These are phyloP conservation scores for Staphylotrichum longicolle DNA, from an alignment of 495 filamentous ascomycete genomes.

Conservation along the genomic window DNA sequence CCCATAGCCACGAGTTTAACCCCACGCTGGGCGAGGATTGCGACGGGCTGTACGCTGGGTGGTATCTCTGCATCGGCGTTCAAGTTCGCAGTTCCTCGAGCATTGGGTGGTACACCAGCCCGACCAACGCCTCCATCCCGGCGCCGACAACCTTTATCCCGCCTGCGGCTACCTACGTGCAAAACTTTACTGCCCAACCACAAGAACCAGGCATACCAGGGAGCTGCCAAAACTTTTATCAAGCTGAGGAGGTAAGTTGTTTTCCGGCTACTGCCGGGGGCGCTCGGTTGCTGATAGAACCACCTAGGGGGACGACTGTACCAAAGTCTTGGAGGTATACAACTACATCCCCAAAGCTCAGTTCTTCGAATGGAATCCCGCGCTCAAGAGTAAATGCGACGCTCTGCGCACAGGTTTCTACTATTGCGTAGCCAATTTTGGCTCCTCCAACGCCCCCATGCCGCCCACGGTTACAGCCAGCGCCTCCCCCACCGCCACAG, in stretches of 20 bases:
- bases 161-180: slow-evolving; percentile 4
- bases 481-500: slow-evolving; percentile 4
- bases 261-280: too few relatives aligned
- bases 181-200: slow-evolving; percentile 7
- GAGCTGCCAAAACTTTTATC: slow-evolving; percentile 6
- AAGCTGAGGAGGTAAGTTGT: neutral
- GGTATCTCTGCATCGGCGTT: slow-evolving; percentile 1
- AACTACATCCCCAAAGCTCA: slow-evolving; percentile 9
- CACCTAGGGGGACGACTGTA: slow-evolving; percentile 1
- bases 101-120: neutral
- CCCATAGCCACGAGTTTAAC: neutral
- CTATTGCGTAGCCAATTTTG: slow-evolving; percentile 21
- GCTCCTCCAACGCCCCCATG: neutral
- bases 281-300: neutral
- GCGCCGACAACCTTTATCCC: neutral
- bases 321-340: neutral
- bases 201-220: neutral
- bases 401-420: slow-evolving; percentile 3
- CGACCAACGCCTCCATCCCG: slow-evolving; percentile 6
- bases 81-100: neutral
- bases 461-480: slow-evolving; percentile 15
- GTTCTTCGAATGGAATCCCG: slow-evolving; percentile 16
- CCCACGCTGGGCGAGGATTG: slow-evolving; percentile 6
- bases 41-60: neutral
- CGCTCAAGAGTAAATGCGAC: slow-evolving; percentile 12